phyloP scores from a whole-genome alignment of 2,329 filamentous ascomycete genomes.

The Sclerotinia glacialis region DNA sequence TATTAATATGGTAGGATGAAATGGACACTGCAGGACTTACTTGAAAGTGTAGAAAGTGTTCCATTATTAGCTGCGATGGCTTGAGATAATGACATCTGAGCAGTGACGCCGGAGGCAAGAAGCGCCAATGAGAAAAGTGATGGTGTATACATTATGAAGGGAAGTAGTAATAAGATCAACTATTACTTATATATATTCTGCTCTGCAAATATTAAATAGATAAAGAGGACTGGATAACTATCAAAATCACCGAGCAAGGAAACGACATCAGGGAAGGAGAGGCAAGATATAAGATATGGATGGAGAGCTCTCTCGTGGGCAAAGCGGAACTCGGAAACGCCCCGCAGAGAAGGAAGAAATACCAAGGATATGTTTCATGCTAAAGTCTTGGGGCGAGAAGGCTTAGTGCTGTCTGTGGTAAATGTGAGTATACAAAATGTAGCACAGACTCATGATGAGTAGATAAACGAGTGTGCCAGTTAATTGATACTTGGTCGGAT shows the following conservation, averaged over 20 bases:
- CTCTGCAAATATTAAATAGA: slow-evolving; percentile 18
- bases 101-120: slow-evolving; percentile 2
- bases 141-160: slow-evolving; percentile 19
- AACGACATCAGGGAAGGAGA: neutral
- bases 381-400: neutral
- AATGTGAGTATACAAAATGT: neutral
- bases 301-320: neutral
- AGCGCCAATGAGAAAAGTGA: slow-evolving; percentile 8
- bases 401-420: neutral
- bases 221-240: slow-evolving; percentile 9
- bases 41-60: slow-evolving; percentile 15
- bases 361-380: neutral
- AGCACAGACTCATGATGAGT: neutral
- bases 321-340: slow-evolving; percentile 10
- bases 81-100: slow-evolving; percentile 10
- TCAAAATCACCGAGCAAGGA: slow-evolving; percentile 8
- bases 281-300: slow-evolving; percentile 8
- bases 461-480: neutral
- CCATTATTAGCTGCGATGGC: slow-evolving; percentile 2
- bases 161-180: slow-evolving; percentile 18
- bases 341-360: neutral
- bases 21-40: neutral
- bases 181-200: slow-evolving; percentile 12
- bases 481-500: neutral
- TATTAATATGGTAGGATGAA: neutral